phyloP scores from a whole-genome alignment of 2,329 filamentous ascomycete genomes.

The Bipolaris victoriae region DNA sequence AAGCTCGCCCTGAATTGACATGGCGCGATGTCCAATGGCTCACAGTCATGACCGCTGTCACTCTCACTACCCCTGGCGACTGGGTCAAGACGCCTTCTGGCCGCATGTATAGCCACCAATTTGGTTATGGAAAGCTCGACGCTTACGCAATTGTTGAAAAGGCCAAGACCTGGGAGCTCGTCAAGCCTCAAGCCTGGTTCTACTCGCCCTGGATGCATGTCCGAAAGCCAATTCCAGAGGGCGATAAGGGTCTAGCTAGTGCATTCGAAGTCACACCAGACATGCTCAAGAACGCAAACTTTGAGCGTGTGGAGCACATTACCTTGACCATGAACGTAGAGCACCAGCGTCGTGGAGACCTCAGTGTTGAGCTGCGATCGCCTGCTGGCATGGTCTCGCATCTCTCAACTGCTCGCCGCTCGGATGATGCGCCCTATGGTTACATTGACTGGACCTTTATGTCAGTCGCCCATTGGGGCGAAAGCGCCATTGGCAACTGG shows the following conservation, averaged over 20 bases:
- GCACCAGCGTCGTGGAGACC: slow-evolving; percentile 84
- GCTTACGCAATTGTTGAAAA: slow-evolving; percentile 82
- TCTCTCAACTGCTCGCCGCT: slow-evolving; percentile 74
- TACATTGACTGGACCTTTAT: slow-evolving; percentile 99
- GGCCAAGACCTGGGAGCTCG: slow-evolving; percentile 82
- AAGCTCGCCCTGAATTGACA: slow-evolving; percentile 81
- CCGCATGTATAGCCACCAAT: slow-evolving; percentile 90
- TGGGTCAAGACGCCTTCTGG: slow-evolving; percentile 85
- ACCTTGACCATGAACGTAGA: slow-evolving; percentile 97
- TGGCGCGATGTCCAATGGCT: slow-evolving; percentile 97
- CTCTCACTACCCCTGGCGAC: slow-evolving; percentile 75
- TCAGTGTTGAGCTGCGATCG: slow-evolving; percentile 90
- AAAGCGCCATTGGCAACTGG: slow-evolving; percentile 86
- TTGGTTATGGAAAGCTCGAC: slow-evolving; percentile 94
- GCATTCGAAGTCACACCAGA: slow-evolving; percentile 81
- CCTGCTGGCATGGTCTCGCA: slow-evolving; percentile 82
- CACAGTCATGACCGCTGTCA: slow-evolving; percentile 81
- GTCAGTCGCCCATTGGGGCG: slow-evolving; percentile 97
- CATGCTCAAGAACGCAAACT: slow-evolving; percentile 80
- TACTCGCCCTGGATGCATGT: slow-evolving; percentile 94
- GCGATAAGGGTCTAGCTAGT: slow-evolving; percentile 76
- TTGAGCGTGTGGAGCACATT: slow-evolving; percentile 89
- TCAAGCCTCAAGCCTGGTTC: slow-evolving; percentile 96
- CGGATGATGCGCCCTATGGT: slow-evolving; percentile 70
- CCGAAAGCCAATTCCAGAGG: slow-evolving; percentile 83